Conservation (phyloP, 1,284 basidiomycete species). For the Microbotryomycetes sp. region DNA sequence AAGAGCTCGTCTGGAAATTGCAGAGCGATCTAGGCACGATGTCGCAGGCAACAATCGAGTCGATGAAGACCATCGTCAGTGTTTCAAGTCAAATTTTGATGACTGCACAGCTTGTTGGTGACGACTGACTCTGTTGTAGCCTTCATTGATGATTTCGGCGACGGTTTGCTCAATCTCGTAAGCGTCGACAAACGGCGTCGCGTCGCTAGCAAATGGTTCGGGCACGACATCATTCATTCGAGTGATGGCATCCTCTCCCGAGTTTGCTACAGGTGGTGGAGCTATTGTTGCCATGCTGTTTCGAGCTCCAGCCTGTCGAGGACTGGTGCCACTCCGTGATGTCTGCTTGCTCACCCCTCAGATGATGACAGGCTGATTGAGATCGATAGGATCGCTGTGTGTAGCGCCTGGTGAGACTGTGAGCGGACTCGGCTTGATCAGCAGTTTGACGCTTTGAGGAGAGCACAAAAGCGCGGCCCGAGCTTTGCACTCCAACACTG, state of each 20-base stretch:
- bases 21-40: conserved; percentile 64
- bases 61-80: neutral
- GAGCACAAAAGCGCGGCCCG: too few species aligned
- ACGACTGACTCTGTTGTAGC: conserved; percentile 43
- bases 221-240: conserved; percentile 20
- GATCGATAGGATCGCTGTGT: too few species aligned
- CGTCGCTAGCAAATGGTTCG: conserved; percentile 6
- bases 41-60: neutral
- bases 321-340: too few species aligned
- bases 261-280: conserved; percentile 24
- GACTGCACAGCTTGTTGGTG: neutral
- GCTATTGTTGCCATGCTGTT: conserved; percentile 10
- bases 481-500: too few species aligned
- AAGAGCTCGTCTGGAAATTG: conserved; percentile 96
- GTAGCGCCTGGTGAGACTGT: too few species aligned
- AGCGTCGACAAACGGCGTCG: conserved; percentile 39
- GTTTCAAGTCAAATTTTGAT: too few species aligned
- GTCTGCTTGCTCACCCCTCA: too few species aligned
- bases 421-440: too few species aligned
- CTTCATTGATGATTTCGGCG: conserved; percentile 41
- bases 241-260: conserved; percentile 31
- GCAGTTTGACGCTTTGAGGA: too few species aligned
- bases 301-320: neutral
- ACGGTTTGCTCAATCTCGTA: conserved; percentile 46
- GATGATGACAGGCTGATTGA: too few species aligned